These are phyloP conservation scores for Fusarium sterilihyphosum DNA, from an alignment of 2,329 filamentous ascomycete species.

Conservation along the genomic window DNA sequence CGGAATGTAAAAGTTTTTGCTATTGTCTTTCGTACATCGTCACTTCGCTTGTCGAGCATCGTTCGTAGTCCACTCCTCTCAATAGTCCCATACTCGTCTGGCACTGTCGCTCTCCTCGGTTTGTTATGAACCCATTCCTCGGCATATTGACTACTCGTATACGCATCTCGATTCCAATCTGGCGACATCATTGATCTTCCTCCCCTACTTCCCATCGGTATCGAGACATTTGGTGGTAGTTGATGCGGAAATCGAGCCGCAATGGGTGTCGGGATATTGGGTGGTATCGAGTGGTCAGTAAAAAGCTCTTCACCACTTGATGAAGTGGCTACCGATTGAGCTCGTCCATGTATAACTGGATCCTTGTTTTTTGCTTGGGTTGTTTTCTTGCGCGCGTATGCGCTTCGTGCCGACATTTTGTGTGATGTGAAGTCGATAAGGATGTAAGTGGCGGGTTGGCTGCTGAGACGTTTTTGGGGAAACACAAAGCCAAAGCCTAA, in stretches of 20 bases:
- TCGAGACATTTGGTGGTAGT: not conserved
- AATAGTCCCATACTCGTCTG: constrained; percentile 62
- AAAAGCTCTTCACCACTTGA: constrained; percentile 54
- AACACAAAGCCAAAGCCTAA: not conserved
- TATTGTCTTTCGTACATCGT: constrained; percentile 63
- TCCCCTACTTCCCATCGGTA: not conserved
- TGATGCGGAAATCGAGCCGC: constrained; percentile 55
- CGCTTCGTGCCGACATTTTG: constrained; percentile 67
- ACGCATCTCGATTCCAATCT: constrained; percentile 33
- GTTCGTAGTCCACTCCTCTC: constrained; percentile 64
- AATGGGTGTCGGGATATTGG: constrained; percentile 50
- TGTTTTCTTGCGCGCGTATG: constrained; percentile 68
- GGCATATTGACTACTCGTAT: constrained; percentile 43
- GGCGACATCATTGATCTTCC: constrained; percentile 21
- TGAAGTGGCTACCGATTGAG: constrained; percentile 50
- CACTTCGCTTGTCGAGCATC: constrained; percentile 65
- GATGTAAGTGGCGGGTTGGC: not conserved
- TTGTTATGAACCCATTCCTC: constrained; percentile 58
- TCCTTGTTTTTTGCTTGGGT: constrained; percentile 57
- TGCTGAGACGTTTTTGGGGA: not conserved
- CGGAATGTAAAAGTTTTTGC: constrained; percentile 64
- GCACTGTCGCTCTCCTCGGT: constrained; percentile 54
- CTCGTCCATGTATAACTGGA: constrained; percentile 35
- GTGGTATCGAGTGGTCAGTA: constrained; percentile 51
- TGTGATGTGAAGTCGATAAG: not conserved